Evolutionary conservation across 78 protist genomes (phyloP).

Genomic region (Dictyostelium citrinum): DNA sequence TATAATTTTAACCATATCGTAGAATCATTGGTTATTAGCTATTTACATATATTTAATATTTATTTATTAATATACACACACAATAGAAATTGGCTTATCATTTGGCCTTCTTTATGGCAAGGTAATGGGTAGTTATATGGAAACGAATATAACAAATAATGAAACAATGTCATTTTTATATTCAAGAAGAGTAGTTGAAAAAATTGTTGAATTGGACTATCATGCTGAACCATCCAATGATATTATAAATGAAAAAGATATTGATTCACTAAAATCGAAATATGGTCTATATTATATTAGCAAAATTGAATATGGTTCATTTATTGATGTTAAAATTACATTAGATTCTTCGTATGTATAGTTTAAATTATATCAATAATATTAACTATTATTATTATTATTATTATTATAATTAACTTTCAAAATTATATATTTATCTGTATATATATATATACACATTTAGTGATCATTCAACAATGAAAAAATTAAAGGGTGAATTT

Average conservation of each 20-base stretch:
- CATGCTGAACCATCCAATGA: not conserved
- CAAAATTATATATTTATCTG: too few species aligned
- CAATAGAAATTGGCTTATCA: too few species aligned
- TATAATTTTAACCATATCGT: too few species aligned
- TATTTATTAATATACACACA: too few species aligned
- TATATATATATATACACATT: too few species aligned
- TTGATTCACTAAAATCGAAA: not conserved
- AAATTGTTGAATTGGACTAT: not conserved
- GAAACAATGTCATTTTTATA: not conserved
- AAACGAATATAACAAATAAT: not conserved
- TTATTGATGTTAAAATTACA: not conserved
- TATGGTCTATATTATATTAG: not conserved
- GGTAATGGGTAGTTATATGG: too few species aligned
- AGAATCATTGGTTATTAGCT: too few species aligned
- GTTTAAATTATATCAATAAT: too few species aligned
- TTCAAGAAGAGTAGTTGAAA: not conserved
- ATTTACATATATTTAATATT: too few species aligned
- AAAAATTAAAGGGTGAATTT: not conserved
- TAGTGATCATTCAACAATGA: not conserved
- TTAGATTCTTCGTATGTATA: conserved; percentile 4
- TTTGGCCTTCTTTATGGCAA: too few species aligned
- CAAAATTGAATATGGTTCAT: not conserved
- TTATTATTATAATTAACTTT: too few species aligned
- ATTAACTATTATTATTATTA: too few species aligned
- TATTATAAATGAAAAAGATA: not conserved